phyloP scores from a whole-genome alignment of 768 basidiomycete genomes.

The Rhodosporidiobolus sp. region DNA sequence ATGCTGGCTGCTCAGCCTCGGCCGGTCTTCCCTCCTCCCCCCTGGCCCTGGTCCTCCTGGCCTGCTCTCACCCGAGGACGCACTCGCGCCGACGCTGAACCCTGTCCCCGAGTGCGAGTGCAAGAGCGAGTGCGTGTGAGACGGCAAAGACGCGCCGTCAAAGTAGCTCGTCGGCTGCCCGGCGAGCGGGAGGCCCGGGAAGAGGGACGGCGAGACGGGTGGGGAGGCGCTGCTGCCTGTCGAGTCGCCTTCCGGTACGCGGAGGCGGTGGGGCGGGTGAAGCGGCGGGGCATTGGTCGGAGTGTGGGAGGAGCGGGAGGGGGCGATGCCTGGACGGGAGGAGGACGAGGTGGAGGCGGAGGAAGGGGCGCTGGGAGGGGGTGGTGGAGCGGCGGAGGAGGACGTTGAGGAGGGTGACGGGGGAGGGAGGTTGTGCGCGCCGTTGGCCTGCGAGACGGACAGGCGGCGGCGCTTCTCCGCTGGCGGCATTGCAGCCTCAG shows the following conservation, averaged over 20 bases:
- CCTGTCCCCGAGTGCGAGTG: no score
- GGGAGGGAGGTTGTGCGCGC: conserved; percentile 2
- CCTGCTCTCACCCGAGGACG: neutral
- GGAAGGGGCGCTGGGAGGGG: neutral
- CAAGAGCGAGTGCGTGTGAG: no score
- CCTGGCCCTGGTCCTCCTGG: neutral
- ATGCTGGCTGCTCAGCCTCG: neutral
- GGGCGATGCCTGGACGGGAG: no score
- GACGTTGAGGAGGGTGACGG: neutral
- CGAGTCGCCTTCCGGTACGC: no score
- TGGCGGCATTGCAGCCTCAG: neutral
- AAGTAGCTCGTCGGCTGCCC: no score
- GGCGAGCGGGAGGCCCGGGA: no score
- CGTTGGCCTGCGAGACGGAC: neutral
- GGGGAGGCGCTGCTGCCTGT: no score
- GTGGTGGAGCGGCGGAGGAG: neutral
- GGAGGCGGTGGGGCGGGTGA: no score
- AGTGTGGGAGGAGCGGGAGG: no score
- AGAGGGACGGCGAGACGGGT: no score
- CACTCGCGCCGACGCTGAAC: neutral
- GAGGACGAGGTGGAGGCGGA: neutral
- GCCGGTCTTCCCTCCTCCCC: neutral
- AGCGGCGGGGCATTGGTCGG: no score
- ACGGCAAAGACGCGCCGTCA: no score
- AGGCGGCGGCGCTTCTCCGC: conserved; percentile 9